Evolutionary conservation across 352 stramenopile genomes (phyloP).

Genomic region (Phytopythium ostracodes): DNA sequence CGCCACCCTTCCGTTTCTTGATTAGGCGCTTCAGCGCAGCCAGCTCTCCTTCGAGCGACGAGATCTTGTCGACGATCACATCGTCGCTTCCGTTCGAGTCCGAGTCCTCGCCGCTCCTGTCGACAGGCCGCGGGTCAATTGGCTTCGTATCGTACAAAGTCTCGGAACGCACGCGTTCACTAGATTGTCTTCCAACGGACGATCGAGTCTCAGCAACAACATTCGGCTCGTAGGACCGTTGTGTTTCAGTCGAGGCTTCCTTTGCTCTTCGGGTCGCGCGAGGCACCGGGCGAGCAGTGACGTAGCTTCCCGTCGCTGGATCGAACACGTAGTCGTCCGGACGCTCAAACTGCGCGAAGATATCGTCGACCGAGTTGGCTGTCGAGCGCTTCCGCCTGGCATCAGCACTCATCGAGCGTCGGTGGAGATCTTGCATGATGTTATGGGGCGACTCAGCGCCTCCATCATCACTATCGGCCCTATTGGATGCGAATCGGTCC

Average conservation of each 20-base stretch:
- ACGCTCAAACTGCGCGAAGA: constrained; percentile 73
- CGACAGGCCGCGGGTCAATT: neutral
- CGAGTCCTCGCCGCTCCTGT: neutral
- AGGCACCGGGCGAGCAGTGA: constrained; percentile 21
- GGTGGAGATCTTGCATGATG: constrained; percentile 69
- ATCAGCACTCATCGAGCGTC: neutral
- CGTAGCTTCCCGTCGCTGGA: constrained; percentile 45
- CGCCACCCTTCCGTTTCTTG: constrained; percentile 36
- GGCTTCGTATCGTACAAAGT: neutral
- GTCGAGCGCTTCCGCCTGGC: neutral
- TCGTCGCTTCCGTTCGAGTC: constrained; percentile 42
- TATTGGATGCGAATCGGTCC: neutral
- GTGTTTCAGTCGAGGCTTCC: neutral
- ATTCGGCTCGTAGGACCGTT: neutral
- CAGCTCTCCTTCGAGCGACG: constrained; percentile 59
- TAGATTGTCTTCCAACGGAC: constrained; percentile 2
- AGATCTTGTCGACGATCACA: constrained; percentile 82
- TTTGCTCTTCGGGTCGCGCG: neutral
- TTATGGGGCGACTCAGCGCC: constrained; percentile 7
- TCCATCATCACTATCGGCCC: neutral
- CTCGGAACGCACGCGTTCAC: neutral
- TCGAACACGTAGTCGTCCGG: constrained; percentile 81
- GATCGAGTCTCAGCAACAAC: neutral
- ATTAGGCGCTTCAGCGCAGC: constrained; percentile 68
- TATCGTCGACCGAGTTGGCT: constrained; percentile 55